Conservation (phyloP, 1,139 yeast species). For the Candida frijolesensis region DNA sequence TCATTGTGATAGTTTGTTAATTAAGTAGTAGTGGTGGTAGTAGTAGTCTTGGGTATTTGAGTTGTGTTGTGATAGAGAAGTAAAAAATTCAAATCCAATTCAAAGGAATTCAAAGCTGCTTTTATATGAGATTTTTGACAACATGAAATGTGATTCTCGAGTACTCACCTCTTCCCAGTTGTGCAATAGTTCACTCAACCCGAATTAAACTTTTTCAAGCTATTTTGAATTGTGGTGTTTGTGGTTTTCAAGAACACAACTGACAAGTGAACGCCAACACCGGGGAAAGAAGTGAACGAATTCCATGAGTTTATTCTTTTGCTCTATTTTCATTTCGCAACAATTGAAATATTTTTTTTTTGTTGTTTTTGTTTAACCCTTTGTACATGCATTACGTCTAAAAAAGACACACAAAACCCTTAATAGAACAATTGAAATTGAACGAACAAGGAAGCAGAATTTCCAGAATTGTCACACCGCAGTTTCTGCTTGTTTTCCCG, state of each 20-base stretch:
- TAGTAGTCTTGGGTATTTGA: background rate
- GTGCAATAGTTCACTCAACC: no score
- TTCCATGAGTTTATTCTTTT: background rate
- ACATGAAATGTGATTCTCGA: background rate
- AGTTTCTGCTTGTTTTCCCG: background rate
- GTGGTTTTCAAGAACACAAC: background rate
- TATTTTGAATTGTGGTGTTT: no score
- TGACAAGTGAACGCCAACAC: background rate
- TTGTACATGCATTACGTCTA: background rate
- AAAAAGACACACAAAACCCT: background rate
- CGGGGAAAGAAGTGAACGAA: background rate
- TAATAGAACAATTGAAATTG: background rate
- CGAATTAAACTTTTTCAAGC: no score
- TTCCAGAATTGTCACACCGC: background rate
- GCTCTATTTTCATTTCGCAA: background rate
- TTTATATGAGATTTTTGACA: background rate
- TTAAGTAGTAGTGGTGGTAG: background rate
- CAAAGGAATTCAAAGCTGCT: background rate
- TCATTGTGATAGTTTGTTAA: conserved; percentile 1
- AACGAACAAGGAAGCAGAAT: background rate
- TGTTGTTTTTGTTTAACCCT: background rate
- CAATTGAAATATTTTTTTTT: background rate
- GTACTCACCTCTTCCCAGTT: no score
- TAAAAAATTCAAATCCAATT: background rate
- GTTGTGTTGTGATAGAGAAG: background rate